These are phyloP conservation scores for Colletotrichum sp. DNA, from an alignment of 2,329 filamentous ascomycete species.

Conservation along the genomic window DNA sequence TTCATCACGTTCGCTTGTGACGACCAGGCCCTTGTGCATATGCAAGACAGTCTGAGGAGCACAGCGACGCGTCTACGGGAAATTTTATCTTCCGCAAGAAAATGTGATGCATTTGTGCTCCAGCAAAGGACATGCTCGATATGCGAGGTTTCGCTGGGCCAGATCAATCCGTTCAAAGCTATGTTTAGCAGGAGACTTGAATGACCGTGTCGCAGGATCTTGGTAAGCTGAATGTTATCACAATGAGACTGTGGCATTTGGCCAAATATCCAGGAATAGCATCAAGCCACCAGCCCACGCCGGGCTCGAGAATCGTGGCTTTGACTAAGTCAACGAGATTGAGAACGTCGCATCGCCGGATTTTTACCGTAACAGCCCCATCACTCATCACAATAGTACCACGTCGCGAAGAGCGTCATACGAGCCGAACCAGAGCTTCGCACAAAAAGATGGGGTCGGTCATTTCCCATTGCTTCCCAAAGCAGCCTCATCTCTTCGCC, in stretches of 20 bases:
- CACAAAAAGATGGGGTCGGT: conserved; percentile 4
- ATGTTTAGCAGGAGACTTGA: background rate
- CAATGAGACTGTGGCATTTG: background rate
- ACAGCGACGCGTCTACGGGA: background rate
- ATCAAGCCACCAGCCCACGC: background rate
- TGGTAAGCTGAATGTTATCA: background rate
- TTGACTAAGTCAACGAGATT: background rate
- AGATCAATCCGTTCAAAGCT: background rate
- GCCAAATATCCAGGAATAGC: background rate
- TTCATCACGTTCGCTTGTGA: conserved; percentile 9
- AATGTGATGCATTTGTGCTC: background rate
- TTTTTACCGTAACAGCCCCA: background rate
- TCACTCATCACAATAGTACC: conserved; percentile 2
- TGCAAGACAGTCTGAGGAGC: background rate
- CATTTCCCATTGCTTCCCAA: conserved; percentile 13
- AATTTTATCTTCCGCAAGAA: background rate
- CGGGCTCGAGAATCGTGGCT: background rate
- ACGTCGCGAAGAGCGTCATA: background rate
- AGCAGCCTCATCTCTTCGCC: conserved; percentile 1
- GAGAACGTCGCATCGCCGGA: background rate
- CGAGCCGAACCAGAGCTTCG: background rate
- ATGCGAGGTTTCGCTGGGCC: background rate
- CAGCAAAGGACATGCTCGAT: background rate
- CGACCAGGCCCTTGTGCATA: background rate
- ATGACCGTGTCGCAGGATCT: background rate